Evolutionary conservation across 495 filamentous ascomycete species (phyloP).

Genomic region (Parmelia sp.): DNA sequence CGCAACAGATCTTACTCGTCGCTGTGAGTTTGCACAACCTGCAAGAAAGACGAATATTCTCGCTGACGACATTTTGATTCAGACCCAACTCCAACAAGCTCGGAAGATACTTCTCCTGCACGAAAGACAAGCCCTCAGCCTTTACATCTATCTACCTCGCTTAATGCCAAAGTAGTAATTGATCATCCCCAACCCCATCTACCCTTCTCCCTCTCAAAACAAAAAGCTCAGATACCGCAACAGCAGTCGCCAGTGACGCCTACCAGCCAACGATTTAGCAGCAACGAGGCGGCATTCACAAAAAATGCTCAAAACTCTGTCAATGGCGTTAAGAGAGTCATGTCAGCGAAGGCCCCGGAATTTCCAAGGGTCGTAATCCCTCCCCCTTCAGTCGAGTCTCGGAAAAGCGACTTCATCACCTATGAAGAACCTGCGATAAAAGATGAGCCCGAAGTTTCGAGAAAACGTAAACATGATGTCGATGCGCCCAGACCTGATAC

Average conservation of each 20-base stretch:
- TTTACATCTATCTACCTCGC: neutral
- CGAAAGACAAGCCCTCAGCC: neutral
- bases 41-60: neutral
- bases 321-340: conserved; percentile 1
- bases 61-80: neutral
- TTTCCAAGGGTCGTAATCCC: conserved; percentile 23
- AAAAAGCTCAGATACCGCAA: neutral
- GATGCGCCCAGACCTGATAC: conserved; percentile 31
- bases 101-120: conserved; percentile 18
- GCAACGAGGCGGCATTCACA: neutral
- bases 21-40: conserved; percentile 39
- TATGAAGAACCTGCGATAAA: conserved; percentile 13
- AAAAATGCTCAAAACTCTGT: conserved; percentile 4
- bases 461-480: conserved; percentile 27
- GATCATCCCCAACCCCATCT: neutral
- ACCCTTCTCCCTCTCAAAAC: neutral
- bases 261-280: neutral
- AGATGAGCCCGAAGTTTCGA: conserved; percentile 2
- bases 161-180: neutral
- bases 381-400: conserved; percentile 14
- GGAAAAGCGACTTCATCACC: conserved; percentile 16
- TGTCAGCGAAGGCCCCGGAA: neutral
- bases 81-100: conserved; percentile 40
- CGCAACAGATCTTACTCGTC: conserved; percentile 47
- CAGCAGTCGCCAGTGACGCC: conserved; percentile 14